Evolutionary conservation across 768 basidiomycete species (phyloP), one percentile per base, ranked within the genome.

Genomic region (Termitomyces sp.): DNA sequence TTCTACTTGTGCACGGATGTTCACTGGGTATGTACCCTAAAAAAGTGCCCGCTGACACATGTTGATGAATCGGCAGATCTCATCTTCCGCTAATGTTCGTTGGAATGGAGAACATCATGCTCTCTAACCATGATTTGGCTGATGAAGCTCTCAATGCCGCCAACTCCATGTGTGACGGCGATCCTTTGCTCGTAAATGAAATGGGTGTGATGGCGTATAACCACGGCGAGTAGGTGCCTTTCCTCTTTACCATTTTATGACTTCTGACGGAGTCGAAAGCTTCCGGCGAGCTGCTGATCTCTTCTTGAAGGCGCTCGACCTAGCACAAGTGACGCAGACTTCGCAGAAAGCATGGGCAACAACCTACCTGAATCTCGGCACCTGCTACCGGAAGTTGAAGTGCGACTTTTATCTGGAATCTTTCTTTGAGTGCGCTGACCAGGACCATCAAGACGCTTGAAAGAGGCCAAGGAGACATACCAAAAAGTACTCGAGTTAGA

Each of bases 101-200:
- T 45, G 97, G 96, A 6, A 98, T 98, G 95, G 96, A 99, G 70
- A 91, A 98, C 62, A 91, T 99, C 37, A 87, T 88, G 66, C 77
- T 99, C 7, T 89, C 88, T 28, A 93, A 98, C 60, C 79, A 84
- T 60, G 67, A 71, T 23, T 77, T 93, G 44, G 97, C 97, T 4
- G 87, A 91, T 48, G 96, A 98, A 66, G 90, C 96, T 17, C 78
- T 99, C 41, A 79, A 83, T 59, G 91, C 94, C 1, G 88, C 95
- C 4, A 75, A 85, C 62, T 72, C 78, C 3, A 86, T 95, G 75
- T 95, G 94, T 66, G 81, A 88, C 59, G 84, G 82, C 9, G 97
- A 99, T 66, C 95, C 97, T 37, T 73, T 98, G 54, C 76, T 98
- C 45, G 77, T 88, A 54, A 98, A 98, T 66, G 97, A 99, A 72